Conservation (phyloP, 2,329 filamentous ascomycete genomes). For the Ceratocystis papillata region DNA sequence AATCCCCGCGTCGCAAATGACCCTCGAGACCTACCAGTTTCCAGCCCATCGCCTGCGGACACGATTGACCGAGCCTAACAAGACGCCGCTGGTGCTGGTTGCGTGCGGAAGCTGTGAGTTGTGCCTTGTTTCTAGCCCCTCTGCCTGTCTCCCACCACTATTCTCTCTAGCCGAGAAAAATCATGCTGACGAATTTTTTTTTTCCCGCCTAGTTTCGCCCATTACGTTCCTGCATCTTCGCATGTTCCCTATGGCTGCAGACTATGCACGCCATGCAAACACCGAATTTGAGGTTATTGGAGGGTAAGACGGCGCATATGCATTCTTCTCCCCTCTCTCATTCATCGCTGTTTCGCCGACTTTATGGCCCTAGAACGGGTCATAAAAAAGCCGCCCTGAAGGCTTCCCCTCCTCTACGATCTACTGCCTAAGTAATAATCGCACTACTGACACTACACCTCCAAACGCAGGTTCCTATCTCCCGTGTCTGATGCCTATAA, state of each 20-base stretch:
- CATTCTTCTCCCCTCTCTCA: too few species aligned
- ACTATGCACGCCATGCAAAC: conserved; percentile 50
- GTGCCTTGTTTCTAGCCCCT: background rate
- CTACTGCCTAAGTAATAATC: background rate
- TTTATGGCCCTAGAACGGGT: too few species aligned
- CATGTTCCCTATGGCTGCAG: conserved; percentile 80
- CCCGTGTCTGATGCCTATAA: conserved; percentile 32
- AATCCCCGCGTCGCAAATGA: conserved; percentile 28
- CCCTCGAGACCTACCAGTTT: conserved; percentile 44
- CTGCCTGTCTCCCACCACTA: background rate
- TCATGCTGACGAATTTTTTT: background rate
- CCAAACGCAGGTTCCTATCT: conserved; percentile 32
- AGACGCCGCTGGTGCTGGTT: conserved; percentile 55
- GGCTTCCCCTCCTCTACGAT: background rate
- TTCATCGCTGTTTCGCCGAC: too few species aligned
- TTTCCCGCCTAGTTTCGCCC: conserved; percentile 44
- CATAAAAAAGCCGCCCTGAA: background rate
- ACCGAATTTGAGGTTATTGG: conserved; percentile 70
- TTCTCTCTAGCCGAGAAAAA: background rate
- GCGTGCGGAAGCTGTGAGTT: conserved; percentile 52
- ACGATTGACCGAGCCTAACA: conserved; percentile 40
- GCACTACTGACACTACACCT: background rate
- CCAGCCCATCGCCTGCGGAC: conserved; percentile 49
- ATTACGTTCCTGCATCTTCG: conserved; percentile 67
- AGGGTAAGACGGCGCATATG: conserved; percentile 45